A percentile compares a stretch with the other conserved stretches of the same genome.
Conservation (phyloP, 75 land plant species). For the Azolla pinnata region DNA sequence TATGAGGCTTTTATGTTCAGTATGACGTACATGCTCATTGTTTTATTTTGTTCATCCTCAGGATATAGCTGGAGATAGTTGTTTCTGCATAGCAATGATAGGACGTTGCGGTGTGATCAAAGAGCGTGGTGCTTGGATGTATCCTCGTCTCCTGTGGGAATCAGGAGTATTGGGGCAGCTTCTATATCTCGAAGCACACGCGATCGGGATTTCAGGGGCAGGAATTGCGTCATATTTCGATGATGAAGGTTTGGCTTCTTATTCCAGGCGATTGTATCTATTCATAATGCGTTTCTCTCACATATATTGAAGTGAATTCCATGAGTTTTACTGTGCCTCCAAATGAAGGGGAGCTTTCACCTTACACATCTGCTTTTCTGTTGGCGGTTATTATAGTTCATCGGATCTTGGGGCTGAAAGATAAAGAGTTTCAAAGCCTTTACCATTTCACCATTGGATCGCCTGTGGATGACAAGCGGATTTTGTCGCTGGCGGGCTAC, state of each 20-base stretch:
- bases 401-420: constrained; percentile 17
- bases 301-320: not conserved
- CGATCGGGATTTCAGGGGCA: constrained; percentile 93
- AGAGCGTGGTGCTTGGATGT: constrained; percentile 75
- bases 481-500: constrained; percentile 17
- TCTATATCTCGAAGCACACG: constrained; percentile 96
- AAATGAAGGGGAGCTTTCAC: too few species aligned
- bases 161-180: constrained; percentile 91
- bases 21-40: not conserved
- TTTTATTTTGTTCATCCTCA: constrained; percentile 14
- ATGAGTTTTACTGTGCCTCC: not conserved
- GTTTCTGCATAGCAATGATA: constrained; percentile 91
- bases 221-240: constrained; percentile 98
- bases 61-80: constrained; percentile 94
- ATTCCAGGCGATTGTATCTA: not conserved
- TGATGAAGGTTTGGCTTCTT: constrained; percentile 57
- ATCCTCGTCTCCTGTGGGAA: constrained; percentile 96
- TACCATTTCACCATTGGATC: constrained; percentile 31
- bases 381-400: too few species aligned
- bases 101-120: constrained; percentile 60
- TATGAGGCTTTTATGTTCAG: not conserved
- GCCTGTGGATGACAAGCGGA: constrained; percentile 22
- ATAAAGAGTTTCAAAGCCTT: constrained; percentile 24
- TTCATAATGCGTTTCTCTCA: not conserved
- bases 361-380: too few species aligned